A percentile compares a stretch with the other conserved stretches of the same genome.
Conservation (phyloP, 257 asterid genomes). For the Nicotiana benthamiana region DNA sequence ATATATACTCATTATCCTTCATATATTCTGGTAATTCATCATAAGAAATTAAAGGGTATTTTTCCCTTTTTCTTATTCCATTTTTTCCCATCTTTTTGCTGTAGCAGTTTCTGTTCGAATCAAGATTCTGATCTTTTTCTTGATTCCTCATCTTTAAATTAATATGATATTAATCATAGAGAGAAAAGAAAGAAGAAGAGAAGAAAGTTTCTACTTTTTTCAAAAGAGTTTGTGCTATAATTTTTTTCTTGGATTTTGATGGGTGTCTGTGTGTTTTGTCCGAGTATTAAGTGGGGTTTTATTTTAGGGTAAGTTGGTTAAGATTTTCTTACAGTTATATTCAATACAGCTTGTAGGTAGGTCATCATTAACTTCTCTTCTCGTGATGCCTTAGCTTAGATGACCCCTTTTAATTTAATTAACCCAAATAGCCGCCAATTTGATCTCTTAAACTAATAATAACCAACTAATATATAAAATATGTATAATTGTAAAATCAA, state of each 20-base stretch:
- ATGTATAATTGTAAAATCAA: too few species aligned
- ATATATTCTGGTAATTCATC: constrained; percentile 76
- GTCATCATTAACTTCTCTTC: constrained; percentile 51
- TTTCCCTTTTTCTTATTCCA: constrained; percentile 9
- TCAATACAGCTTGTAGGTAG: constrained; percentile 25
- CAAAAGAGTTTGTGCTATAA: neutral
- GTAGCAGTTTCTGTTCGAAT: neutral
- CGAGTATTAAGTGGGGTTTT: constrained; percentile 7
- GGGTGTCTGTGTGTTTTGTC: neutral
- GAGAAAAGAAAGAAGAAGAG: too few species aligned
- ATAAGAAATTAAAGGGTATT: constrained; percentile 40
- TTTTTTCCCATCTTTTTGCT: neutral
- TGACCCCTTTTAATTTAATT: too few species aligned
- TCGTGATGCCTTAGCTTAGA: constrained; percentile 12
- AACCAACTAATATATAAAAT: too few species aligned
- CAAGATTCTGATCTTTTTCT: neutral
- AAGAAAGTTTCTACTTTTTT: neutral
- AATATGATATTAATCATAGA: constrained; percentile 23
- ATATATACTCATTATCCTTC: constrained; percentile 87
- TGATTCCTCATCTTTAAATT: neutral
- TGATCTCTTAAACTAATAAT: too few species aligned
- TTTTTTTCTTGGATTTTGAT: constrained; percentile 12
- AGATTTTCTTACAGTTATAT: neutral
- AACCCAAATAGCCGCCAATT: too few species aligned
- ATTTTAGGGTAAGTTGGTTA: constrained; percentile 12